phyloP scores from a whole-genome alignment of 2,329 filamentous ascomycete species.

The Pseudogymnoascus sp. region DNA sequence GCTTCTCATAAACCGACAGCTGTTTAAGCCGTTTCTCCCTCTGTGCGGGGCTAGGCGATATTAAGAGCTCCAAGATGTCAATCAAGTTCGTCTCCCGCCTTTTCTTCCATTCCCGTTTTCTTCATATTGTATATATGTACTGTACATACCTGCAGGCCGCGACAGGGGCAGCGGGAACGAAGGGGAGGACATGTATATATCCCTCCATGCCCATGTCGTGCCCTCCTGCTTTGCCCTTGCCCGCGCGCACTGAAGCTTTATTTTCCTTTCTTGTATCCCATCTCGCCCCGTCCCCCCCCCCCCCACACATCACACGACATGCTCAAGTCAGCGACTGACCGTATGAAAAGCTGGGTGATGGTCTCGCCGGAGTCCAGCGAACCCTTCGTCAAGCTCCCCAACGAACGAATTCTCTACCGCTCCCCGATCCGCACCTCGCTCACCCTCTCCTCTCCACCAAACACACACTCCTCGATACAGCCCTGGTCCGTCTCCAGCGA shows the following conservation, averaged over 20 bases:
- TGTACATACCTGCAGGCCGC: neutral
- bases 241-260: neutral
- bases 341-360: conserved; percentile 74
- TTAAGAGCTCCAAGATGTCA: neutral
- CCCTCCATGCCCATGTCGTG: neutral
- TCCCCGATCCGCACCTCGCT: conserved; percentile 73
- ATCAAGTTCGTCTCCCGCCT: conserved; percentile 8
- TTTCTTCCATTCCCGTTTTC: neutral
- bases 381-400: conserved; percentile 75
- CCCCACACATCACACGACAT: conserved; percentile 10
- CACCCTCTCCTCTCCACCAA: conserved; percentile 56
- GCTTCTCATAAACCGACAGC: neutral
- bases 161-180: neutral
- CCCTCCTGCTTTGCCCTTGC: neutral
- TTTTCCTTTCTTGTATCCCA: conserved; percentile 20
- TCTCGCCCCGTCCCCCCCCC: conserved; percentile 13
- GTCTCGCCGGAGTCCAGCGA: conserved; percentile 54
- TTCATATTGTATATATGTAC: neutral
- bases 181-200: neutral
- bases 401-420: conserved; percentile 73
- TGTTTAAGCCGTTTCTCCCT: neutral
- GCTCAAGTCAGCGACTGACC: conserved; percentile 19
- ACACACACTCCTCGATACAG: conserved; percentile 53
- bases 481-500: conserved; percentile 64
- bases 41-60: neutral